Evolutionary conservation across 805 yeast genomes (phyloP).

Genomic region (Saturnispora gosingensis): DNA sequence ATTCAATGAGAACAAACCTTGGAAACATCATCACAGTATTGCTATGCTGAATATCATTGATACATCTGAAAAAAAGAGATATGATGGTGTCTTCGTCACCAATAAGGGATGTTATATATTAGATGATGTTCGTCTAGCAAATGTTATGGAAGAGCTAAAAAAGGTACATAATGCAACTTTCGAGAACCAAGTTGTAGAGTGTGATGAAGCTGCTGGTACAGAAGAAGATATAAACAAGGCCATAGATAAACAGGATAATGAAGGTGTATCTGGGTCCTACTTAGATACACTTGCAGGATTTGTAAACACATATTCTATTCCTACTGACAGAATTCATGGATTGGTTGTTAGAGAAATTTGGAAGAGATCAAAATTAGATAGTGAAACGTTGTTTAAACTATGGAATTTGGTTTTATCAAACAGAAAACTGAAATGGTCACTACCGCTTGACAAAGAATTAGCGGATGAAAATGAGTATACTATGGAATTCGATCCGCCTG

Average conservation of each 20-base stretch:
- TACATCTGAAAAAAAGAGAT: slow-evolving; percentile 70
- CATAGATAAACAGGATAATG: background rate
- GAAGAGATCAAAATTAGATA: slow-evolving; percentile 66
- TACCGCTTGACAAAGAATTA: background rate
- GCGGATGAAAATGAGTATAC: background rate
- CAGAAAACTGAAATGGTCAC: slow-evolving; percentile 38
- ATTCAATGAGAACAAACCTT: slow-evolving; percentile 85
- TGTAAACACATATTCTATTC: slow-evolving; percentile 8
- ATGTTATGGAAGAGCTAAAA: background rate
- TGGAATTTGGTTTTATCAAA: slow-evolving; percentile 62
- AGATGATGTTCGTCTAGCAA: slow-evolving; percentile 3
- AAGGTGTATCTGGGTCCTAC: background rate
- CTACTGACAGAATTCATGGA: slow-evolving; percentile 35
- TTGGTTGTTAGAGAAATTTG: slow-evolving; percentile 70
- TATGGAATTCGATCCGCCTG: background rate
- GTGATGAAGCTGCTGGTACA: background rate
- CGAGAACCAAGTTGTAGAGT: background rate
- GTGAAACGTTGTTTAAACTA: slow-evolving; percentile 48
- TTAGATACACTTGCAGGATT: slow-evolving; percentile 1
- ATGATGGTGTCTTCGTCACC: slow-evolving; percentile 91
- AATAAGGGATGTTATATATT: slow-evolving; percentile 58
- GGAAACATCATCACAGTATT: slow-evolving; percentile 71
- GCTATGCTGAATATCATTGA: slow-evolving; percentile 13
- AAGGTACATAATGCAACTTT: background rate
- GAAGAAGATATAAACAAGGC: background rate